Evolutionary conservation across 495 filamentous ascomycete species (phyloP).

Genomic region (Penicillium antarcticum): DNA sequence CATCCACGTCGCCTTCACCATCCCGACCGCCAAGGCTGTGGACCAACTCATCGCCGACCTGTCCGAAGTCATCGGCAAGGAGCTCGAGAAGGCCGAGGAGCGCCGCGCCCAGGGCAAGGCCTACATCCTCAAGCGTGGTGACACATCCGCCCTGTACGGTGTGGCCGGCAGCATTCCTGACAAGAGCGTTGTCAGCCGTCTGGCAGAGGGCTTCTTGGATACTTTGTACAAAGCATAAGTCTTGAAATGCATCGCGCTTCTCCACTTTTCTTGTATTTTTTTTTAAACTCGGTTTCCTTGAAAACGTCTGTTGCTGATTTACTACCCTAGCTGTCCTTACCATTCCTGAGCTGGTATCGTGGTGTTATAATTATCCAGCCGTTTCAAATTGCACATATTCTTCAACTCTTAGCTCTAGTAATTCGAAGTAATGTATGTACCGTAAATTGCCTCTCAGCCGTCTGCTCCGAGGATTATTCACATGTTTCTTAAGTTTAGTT

Average conservation of each 20-base stretch:
- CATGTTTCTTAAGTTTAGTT: too few relatives aligned
- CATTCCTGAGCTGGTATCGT: not conserved
- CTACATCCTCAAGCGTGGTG: conserved; percentile 49
- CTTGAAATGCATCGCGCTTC: not conserved
- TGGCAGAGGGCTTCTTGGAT: conserved; percentile 91
- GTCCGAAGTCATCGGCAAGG: conserved; percentile 70
- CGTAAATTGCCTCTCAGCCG: too few relatives aligned
- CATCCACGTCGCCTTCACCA: conserved; percentile 94
- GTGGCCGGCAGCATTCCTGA: conserved; percentile 93
- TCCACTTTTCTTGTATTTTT: not conserved
- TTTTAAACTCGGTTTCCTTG: conserved; percentile 12
- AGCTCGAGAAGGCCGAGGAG: conserved; percentile 74
- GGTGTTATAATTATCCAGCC: conserved; percentile 5
- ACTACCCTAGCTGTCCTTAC: conserved; percentile 3
- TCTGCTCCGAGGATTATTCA: too few relatives aligned
- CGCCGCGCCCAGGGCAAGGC: conserved; percentile 62
- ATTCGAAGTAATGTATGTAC: not conserved
- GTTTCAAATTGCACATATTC: conserved; percentile 26
- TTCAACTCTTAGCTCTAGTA: conserved; percentile 2
- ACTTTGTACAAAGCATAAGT: conserved; percentile 87
- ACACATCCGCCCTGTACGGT: conserved; percentile 88
- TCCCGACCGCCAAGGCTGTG: conserved; percentile 76
- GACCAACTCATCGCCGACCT: conserved; percentile 78
- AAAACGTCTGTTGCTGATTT: conserved; percentile 7
- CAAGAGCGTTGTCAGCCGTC: conserved; percentile 86